A percentile compares a stretch with the other conserved stretches of the same genome.
Evolutionary conservation across 2,329 filamentous ascomycete species (phyloP).

Genomic region (Ophiocordyceps polyrhachis-furcata): DNA sequence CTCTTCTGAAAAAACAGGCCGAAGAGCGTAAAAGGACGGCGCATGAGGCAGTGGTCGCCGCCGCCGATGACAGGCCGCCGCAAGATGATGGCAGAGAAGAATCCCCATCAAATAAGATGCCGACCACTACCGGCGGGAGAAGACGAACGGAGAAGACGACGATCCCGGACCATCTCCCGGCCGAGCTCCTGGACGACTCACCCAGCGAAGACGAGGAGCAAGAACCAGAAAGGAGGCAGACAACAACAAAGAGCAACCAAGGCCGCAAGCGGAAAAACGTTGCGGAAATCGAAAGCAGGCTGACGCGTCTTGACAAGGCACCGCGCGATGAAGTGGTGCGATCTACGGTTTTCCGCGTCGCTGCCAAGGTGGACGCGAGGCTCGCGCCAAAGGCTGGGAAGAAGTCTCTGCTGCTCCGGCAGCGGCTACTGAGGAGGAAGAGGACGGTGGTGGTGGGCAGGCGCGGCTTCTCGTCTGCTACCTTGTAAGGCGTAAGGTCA

Average conservation of each 20-base stretch:
- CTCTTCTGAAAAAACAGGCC: conserved; percentile 35
- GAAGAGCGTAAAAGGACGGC: conserved; percentile 24
- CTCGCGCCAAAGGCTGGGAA: conserved; percentile 30
- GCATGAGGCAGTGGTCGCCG: conserved; percentile 8
- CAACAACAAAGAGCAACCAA: too few species aligned
- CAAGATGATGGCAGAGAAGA: conserved; percentile 3
- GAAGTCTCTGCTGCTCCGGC: conserved; percentile 21
- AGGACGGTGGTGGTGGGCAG: conserved; percentile 18
- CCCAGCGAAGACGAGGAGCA: conserved; percentile 22
- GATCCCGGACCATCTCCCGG: conserved; percentile 29
- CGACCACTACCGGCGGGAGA: conserved; percentile 1
- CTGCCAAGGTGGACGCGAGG: conserved; percentile 22
- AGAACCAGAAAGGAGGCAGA: not conserved
- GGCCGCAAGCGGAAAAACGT: conserved; percentile 29
- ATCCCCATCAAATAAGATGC: not conserved
- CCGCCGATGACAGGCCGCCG: conserved; percentile 3
- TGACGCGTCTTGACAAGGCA: conserved; percentile 18
- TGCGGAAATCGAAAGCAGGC: conserved; percentile 17
- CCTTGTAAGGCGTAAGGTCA: conserved; percentile 2
- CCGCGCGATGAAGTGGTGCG: conserved; percentile 31
- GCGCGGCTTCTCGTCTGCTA: conserved; percentile 22
- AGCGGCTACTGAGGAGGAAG: conserved; percentile 25
- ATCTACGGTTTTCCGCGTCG: conserved; percentile 33
- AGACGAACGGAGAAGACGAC: conserved; percentile 15
- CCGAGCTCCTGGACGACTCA: conserved; percentile 33